phyloP scores from a whole-genome alignment of 805 yeast genomes.

The Hanseniaspora taiwanica region DNA sequence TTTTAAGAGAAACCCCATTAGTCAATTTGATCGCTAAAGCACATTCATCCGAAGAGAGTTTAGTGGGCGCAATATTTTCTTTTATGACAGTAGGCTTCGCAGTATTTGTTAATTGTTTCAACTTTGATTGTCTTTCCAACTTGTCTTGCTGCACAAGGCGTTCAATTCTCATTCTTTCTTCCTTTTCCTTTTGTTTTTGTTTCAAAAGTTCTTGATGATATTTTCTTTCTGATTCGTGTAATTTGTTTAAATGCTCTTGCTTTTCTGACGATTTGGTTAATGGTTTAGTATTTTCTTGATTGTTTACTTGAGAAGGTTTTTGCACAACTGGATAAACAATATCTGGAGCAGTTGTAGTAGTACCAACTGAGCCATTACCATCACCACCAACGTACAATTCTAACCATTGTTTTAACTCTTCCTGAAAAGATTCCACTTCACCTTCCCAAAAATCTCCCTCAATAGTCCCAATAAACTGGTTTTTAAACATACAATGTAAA shows the following conservation, averaged over 20 bases:
- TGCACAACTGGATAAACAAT: too few species aligned
- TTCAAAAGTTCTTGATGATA: conserved; percentile 8
- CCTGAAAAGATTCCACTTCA: neutral
- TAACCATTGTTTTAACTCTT: neutral
- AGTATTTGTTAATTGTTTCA: neutral
- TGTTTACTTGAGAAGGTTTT: too few species aligned
- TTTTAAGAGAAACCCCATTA: conserved; percentile 48
- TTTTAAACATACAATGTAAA: conserved; percentile 38
- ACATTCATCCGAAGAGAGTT: conserved; percentile 17
- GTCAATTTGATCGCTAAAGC: conserved; percentile 47
- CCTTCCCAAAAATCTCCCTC: neutral
- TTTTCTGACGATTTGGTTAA: neutral
- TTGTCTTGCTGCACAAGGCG: conserved; percentile 4
- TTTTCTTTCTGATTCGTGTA: conserved; percentile 26
- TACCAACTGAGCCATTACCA: too few species aligned
- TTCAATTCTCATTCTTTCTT: conserved; percentile 11
- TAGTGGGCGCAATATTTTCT: conserved; percentile 5
- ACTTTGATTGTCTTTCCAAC: conserved; percentile 2
- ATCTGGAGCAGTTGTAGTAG: too few species aligned
- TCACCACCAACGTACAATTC: neutral
- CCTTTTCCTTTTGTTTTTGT: conserved; percentile 9
- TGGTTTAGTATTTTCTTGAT: neutral
- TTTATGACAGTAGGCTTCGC: neutral
- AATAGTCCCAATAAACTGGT: conserved; percentile 23
- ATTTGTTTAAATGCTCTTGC: conserved; percentile 27